Evolutionary conservation across 768 basidiomycete genomes (phyloP).

Genomic region (Suillus lakei): DNA sequence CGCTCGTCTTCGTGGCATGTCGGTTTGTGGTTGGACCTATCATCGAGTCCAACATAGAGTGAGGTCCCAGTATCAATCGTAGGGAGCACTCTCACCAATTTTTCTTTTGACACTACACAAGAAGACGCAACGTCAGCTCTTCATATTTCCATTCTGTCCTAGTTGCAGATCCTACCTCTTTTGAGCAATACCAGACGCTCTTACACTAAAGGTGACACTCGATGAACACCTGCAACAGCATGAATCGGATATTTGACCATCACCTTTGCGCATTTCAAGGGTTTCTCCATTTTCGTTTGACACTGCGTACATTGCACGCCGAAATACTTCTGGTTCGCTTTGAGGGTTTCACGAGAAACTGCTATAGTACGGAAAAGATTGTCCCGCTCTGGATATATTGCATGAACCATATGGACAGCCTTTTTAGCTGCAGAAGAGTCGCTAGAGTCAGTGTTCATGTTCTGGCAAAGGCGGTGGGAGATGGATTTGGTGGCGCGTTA

Average conservation of each 20-base stretch:
- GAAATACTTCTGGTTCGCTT: not conserved
- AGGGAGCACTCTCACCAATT: constrained; percentile 15
- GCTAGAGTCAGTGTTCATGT: not conserved
- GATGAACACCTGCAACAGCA: not conserved
- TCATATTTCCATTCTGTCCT: not conserved
- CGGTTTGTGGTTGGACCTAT: constrained; percentile 20
- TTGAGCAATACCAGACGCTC: constrained; percentile 26
- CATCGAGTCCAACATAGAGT: not conserved
- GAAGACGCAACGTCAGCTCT: not conserved
- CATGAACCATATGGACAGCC: not conserved
- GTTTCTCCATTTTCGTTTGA: constrained; percentile 6
- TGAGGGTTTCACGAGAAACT: not conserved
- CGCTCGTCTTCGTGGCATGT: constrained; percentile 15
- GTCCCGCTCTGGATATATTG: not conserved
- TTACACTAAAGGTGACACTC: constrained; percentile 15
- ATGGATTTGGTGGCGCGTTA: not conserved
- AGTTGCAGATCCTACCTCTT: constrained; percentile 1
- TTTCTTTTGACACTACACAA: constrained; percentile 18
- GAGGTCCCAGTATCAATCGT: not conserved
- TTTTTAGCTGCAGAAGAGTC: not conserved
- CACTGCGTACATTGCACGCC: constrained; percentile 18
- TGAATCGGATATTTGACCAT: not conserved
- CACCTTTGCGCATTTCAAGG: constrained; percentile 19
- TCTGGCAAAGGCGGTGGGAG: not conserved
- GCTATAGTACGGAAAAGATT: not conserved